Evolutionary conservation across 805 yeast species (phyloP), one percentile per base, ranked within the genome.

Genomic region (Candida nonsorbophila): DNA sequence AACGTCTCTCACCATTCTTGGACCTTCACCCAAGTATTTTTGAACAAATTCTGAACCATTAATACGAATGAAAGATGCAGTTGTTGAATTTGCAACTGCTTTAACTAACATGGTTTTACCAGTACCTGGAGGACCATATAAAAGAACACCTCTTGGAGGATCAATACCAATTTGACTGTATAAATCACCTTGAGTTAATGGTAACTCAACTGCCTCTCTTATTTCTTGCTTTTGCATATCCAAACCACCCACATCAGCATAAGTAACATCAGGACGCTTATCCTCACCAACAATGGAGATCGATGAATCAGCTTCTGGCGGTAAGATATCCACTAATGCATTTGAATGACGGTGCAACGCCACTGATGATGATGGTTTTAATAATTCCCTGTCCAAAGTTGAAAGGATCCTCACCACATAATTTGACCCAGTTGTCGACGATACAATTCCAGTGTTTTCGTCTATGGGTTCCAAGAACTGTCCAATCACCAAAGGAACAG

Each of bases 61-160:
- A 17, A 92, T 95, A 56, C 97, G 84, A 45, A 92, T 92, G 49
- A 92, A 92, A 4, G 96, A 73, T 2, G 98, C 98, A 1, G 95
- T 84, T 3, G 97, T 82, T 33, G 90, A 79, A 61, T 92, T 90
- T 8, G 99, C 99, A 26, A 92, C 99, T 0, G 99, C 98, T 60
- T 92, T 92, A 27, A 92, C 99, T 53, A 92, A 73, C 97, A 92
- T 88, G 14, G 99, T 92, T 59, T 92, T 92, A 49, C 99, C 99
- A 1, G 98, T 92, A 55, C 99, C 99, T 27, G 99, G 99, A 7
- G 98, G 97, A n/a, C 99, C 99, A 60, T 92, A 92, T 37, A 92
- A 68, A 44, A 92, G 63, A 17, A 92, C 98, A 48, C 99, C 99
- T 44, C 97, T 79, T 40, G 99, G 99, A 12, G 98, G 98, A 49